Percentiles rank a stretch among this genome's conserved stretches.
These are phyloP conservation scores for Vachellia pachyceras DNA, from an alignment of 306 rosid genomes.

Conservation along the genomic window DNA sequence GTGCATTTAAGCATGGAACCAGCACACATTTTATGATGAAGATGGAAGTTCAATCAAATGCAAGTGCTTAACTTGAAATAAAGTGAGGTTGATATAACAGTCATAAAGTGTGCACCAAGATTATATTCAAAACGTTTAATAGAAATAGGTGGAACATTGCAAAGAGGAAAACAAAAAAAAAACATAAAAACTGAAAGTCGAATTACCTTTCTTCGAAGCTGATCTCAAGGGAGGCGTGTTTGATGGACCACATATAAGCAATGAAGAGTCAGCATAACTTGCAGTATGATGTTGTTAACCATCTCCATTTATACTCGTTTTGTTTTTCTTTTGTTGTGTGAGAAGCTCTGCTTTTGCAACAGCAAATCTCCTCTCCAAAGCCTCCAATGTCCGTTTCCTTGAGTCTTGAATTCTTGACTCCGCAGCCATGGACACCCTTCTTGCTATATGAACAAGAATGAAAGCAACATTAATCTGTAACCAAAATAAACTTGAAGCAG, in stretches of 20 bases:
- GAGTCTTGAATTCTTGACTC: slow-evolving; percentile 48
- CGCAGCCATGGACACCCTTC: slow-evolving; percentile 53
- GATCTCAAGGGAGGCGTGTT: slow-evolving; percentile 23
- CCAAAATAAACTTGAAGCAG: neutral
- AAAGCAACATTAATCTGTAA: neutral
- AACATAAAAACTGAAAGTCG: neutral
- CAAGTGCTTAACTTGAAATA: neutral
- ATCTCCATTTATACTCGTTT: slow-evolving; percentile 30
- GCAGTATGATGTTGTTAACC: slow-evolving; percentile 24
- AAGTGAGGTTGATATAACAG: neutral
- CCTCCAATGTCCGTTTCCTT: slow-evolving; percentile 74
- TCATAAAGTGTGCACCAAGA: neutral
- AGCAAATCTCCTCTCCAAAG: slow-evolving; percentile 76
- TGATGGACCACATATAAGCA: slow-evolving; percentile 30
- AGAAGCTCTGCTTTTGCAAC: slow-evolving; percentile 62
- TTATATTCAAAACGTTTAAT: neutral
- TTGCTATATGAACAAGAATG: neutral
- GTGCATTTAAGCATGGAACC: neutral
- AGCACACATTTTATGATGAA: neutral
- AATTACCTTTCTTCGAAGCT: slow-evolving; percentile 55
- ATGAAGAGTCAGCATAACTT: slow-evolving; percentile 38
- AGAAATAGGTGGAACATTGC: neutral
- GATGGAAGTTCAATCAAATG: neutral
- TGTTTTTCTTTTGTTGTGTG: slow-evolving; percentile 56
- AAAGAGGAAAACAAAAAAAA: slow-evolving; percentile 18